These are phyloP conservation scores for Arachnopeziza araneosa DNA, from an alignment of 2,329 filamentous ascomycete genomes.

Conservation along the genomic window DNA sequence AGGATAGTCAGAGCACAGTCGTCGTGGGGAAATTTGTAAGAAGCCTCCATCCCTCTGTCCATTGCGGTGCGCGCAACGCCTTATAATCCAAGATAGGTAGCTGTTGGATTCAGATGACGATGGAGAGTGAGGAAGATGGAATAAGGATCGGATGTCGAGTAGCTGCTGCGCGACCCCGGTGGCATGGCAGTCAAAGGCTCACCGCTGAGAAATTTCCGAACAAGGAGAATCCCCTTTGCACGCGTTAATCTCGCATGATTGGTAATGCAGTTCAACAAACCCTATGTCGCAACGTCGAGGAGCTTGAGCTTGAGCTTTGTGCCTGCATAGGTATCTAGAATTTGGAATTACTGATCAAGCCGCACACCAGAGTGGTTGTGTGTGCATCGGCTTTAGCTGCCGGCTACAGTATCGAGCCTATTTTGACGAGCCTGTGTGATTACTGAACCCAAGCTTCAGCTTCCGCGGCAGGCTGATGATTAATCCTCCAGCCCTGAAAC, in stretches of 20 bases:
- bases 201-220: not conserved
- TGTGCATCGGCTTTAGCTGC: not conserved
- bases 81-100: not conserved
- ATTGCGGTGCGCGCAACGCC: not conserved
- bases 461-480: not conserved
- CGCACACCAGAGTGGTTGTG: not conserved
- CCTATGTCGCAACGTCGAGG: not conserved
- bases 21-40: slow-evolving; percentile 16
- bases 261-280: not conserved
- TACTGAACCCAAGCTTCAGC: not conserved
- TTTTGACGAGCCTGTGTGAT: not conserved
- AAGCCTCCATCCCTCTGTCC: slow-evolving; percentile 15
- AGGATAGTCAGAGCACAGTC: slow-evolving; percentile 25
- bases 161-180: no score
- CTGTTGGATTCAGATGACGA: no score
- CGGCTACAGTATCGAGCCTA: no score
- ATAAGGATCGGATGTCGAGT: no score
- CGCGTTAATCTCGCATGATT: not conserved
- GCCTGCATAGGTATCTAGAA: not conserved
- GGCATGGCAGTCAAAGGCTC: not conserved
- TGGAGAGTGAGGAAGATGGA: no score
- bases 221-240: not conserved
- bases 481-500: not conserved
- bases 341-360: slow-evolving; percentile 1
- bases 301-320: not conserved